Conservation (phyloP, 225 moss, liverwort and hornwort species). For the Physcomitrium patens region DNA sequence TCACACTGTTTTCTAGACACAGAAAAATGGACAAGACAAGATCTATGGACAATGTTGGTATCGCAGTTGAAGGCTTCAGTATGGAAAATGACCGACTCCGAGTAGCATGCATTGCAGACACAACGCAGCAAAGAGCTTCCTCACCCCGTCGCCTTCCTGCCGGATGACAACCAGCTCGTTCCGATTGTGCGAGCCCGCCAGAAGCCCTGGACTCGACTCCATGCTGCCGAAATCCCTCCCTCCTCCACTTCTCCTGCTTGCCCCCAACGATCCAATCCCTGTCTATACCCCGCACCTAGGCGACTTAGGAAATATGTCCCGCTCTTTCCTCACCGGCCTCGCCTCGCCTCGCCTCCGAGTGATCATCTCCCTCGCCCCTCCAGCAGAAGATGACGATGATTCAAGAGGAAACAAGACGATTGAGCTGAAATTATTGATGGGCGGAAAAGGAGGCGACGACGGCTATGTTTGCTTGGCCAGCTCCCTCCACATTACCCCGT, state of each 20-base stretch:
- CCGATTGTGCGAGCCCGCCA: slow-evolving; percentile 64
- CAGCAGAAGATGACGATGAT: neutral
- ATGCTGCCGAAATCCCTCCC: slow-evolving; percentile 26
- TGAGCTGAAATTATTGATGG: slow-evolving; percentile 30
- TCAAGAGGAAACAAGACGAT: neutral
- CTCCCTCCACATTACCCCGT: neutral
- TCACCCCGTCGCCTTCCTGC: slow-evolving; percentile 55
- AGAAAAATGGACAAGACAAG: no score
- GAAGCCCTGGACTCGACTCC: slow-evolving; percentile 65
- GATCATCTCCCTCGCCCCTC: neutral
- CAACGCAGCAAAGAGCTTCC: neutral
- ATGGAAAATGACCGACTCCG: neutral
- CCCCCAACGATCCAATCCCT: neutral
- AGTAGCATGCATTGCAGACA: slow-evolving; percentile 13
- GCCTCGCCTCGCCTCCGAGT: neutral
- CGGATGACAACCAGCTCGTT: slow-evolving; percentile 66
- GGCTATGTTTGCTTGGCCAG: slow-evolving; percentile 12
- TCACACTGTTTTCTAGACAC: no score
- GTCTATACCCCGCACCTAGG: neutral
- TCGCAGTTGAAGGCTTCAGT: neutral
- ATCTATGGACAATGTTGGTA: no score
- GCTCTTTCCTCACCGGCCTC: neutral
- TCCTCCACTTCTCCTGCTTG: neutral
- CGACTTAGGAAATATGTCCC: neutral
- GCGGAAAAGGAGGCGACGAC: slow-evolving; percentile 10